Percentiles rank a stretch among this genome's conserved stretches.
Conservation (phyloP, 1,139 yeast genomes). For the Nakaseomyces bracarensis region DNA sequence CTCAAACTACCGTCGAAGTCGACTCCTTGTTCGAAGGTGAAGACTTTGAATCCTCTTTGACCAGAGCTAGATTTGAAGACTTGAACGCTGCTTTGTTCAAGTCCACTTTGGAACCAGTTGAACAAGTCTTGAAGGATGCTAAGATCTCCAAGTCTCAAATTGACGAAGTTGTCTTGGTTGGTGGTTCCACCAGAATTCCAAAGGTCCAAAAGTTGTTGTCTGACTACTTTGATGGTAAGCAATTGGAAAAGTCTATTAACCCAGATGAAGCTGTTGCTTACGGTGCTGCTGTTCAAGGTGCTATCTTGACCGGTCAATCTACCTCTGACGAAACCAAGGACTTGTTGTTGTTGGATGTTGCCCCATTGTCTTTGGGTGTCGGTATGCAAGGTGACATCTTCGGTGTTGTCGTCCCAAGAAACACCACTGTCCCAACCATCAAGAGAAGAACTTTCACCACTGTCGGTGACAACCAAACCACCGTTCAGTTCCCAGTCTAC, state of each 20-base stretch:
- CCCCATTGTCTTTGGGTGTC: conserved; percentile 96
- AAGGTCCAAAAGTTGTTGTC: conserved; percentile 92
- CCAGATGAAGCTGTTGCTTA: conserved; percentile 98
- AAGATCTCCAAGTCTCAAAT: conserved; percentile 78
- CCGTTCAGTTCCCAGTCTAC: conserved; percentile 98
- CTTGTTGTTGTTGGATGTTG: conserved; percentile 90
- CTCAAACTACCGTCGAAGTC: conserved; percentile 90
- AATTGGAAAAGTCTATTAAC: conserved; percentile 87
- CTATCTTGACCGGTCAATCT: conserved; percentile 92
- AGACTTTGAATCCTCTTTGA: conserved; percentile 87
- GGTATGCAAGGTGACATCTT: conserved; percentile 98
- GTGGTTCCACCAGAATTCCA: conserved; percentile 99
- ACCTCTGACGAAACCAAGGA: conserved; percentile 93
- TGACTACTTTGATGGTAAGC: conserved; percentile 95
- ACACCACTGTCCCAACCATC: conserved; percentile 97
- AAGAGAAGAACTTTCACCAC: conserved; percentile 99
- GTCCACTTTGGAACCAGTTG: conserved; percentile 92
- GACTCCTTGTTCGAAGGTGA: conserved; percentile 92
- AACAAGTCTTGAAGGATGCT: conserved; percentile 90
- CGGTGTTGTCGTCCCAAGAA: conserved; percentile 97
- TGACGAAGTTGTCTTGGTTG: conserved; percentile 91
- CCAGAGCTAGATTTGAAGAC: conserved; percentile 98
- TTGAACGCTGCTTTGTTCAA: conserved; percentile 89
- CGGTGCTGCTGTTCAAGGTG: conserved; percentile 99
- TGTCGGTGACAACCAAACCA: conserved; percentile 96